Conservation (phyloP, 345 rosid species). For the Gossypium sturtianum region DNA sequence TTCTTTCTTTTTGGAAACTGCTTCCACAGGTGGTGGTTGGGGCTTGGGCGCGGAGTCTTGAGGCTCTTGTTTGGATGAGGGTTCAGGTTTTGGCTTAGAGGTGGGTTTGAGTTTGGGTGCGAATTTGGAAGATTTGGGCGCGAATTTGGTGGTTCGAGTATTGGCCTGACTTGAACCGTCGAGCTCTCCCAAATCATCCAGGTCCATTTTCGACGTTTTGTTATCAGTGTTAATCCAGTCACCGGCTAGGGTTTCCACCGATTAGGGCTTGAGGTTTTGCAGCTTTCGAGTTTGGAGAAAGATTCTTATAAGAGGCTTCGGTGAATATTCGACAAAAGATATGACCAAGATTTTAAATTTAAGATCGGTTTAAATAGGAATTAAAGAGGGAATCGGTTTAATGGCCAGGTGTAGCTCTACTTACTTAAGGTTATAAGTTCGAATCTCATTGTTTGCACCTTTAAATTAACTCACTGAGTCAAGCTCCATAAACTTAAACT, state of each 20-base stretch:
- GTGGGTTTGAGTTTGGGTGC: slow-evolving; percentile 43
- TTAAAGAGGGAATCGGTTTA: no score
- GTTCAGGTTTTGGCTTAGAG: slow-evolving; percentile 33
- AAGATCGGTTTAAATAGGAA: no score
- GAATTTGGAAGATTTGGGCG: slow-evolving; percentile 45
- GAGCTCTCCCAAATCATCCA: slow-evolving; percentile 50
- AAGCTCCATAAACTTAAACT: no score
- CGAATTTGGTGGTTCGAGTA: slow-evolving; percentile 42
- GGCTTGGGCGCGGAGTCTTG: slow-evolving; percentile 12
- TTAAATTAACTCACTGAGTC: no score
- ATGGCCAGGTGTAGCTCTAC: no score
- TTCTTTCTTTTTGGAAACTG: slow-evolving; percentile 20
- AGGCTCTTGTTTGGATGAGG: slow-evolving; percentile 9
- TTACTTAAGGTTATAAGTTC: no score
- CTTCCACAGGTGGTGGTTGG: slow-evolving; percentile 3
- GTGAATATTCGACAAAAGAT: no score
- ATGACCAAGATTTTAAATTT: no score
- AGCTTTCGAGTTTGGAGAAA: neutral
- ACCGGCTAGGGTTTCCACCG: neutral
- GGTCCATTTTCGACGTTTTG: slow-evolving; percentile 35
- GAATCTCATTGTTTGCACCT: no score
- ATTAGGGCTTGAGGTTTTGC: neutral
- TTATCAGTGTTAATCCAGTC: neutral
- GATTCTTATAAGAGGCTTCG: no score
- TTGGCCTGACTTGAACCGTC: slow-evolving; percentile 33